These are phyloP conservation scores for Aspergillus sparsus DNA, from an alignment of 495 filamentous ascomycete species.

Conservation along the genomic window DNA sequence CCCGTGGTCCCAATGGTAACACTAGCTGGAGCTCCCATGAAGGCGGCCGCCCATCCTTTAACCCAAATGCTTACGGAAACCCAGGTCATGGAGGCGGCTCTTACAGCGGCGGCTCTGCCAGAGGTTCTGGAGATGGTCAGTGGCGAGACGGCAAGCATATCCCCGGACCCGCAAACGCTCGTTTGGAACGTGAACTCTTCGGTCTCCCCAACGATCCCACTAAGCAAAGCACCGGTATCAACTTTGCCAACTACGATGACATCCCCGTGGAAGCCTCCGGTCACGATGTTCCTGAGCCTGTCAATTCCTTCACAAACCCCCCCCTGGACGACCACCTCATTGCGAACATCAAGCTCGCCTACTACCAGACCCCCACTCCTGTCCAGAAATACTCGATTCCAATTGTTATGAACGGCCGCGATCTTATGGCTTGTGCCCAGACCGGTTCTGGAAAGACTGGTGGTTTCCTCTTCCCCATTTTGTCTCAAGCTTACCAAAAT, in stretches of 20 bases:
- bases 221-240: conserved; percentile 96
- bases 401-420: conserved; percentile 93
- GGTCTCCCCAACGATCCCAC: conserved; percentile 89
- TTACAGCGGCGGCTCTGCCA: conserved; percentile 50
- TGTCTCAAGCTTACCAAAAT: conserved; percentile 90
- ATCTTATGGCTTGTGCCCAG: conserved; percentile 98
- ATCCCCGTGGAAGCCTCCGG: conserved; percentile 98
- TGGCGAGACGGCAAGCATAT: conserved; percentile 98
- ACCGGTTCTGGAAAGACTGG: conserved; percentile 99
- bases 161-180: conserved; percentile 81
- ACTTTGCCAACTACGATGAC: conserved; percentile 99
- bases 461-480: conserved; percentile 97
- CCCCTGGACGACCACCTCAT: conserved; percentile 91
- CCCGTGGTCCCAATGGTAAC: conserved; percentile 58
- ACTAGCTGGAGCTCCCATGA: conserved; percentile 40
- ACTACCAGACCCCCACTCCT: conserved; percentile 91
- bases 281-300: conserved; percentile 88
- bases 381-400: conserved; percentile 99
- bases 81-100: conserved; percentile 52
- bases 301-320: conserved; percentile 86
- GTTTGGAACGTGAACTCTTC: conserved; percentile 93
- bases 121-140: conserved; percentile 89
- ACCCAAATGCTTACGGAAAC: conserved; percentile 70
- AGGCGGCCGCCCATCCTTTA: conserved; percentile 50
- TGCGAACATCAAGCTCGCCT: conserved; percentile 86